phyloP scores from a whole-genome alignment of 202 grass and related monocot genomes.

The Setaria viridis region DNA sequence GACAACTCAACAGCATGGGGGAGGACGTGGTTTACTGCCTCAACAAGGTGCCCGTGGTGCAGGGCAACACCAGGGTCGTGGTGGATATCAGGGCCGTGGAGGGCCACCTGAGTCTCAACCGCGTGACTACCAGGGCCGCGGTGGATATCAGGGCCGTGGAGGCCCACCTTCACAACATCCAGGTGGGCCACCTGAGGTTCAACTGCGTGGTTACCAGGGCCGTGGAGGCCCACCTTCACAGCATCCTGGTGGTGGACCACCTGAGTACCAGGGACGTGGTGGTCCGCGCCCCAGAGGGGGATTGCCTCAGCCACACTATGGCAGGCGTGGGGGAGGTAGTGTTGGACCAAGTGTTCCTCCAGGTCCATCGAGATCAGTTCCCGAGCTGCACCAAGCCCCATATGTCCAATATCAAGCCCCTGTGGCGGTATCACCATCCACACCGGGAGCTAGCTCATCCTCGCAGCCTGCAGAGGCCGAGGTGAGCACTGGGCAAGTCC shows the following conservation, averaged over 20 bases:
- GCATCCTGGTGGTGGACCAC: constrained; percentile 47
- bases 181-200: not conserved
- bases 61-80: constrained; percentile 64
- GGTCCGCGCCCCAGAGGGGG: constrained; percentile 57
- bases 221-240: constrained; percentile 49
- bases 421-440: constrained; percentile 47
- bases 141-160: constrained; percentile 45
- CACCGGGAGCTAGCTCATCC: constrained; percentile 57
- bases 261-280: constrained; percentile 50
- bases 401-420: constrained; percentile 68
- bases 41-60: constrained; percentile 74
- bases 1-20: constrained; percentile 58
- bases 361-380: constrained; percentile 75
- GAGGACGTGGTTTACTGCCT: constrained; percentile 64
- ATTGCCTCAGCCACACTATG: constrained; percentile 56
- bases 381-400: constrained; percentile 99
- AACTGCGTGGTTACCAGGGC: constrained; percentile 39
- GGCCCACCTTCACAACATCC: constrained; percentile 18
- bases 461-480: constrained; percentile 55
- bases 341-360: constrained; percentile 58
- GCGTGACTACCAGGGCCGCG: constrained; percentile 38
- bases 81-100: constrained; percentile 47
- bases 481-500: constrained; percentile 64
- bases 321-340: constrained; percentile 57
- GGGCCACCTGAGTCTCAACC: not conserved